These are phyloP conservation scores for Aureobasidium musti DNA, from an alignment of 2,329 filamentous ascomycete species.

Conservation along the genomic window DNA sequence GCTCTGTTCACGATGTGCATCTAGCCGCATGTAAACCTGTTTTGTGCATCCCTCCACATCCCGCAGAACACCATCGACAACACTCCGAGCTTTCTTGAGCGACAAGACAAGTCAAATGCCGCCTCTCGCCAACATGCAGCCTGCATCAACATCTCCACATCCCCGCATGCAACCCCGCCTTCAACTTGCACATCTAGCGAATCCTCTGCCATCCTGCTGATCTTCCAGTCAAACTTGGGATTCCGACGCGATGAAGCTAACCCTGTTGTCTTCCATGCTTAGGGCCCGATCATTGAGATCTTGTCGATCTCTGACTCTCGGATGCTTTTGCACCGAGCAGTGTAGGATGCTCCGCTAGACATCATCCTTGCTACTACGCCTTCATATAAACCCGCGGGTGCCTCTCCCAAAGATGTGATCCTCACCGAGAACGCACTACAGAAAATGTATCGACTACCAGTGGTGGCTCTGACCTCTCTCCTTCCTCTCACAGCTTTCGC, in stretches of 20 bases:
- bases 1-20: background rate
- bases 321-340: background rate
- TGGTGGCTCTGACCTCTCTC: background rate
- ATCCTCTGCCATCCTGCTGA: background rate
- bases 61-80: background rate
- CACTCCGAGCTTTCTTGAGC: background rate
- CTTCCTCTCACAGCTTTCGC: background rate
- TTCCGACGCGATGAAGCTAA: background rate
- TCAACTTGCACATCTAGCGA: background rate
- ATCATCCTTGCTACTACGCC: background rate
- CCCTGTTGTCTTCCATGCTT: background rate
- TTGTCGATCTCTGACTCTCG: background rate
- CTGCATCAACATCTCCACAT: background rate
- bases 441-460: background rate
- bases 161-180: constrained; percentile 10
- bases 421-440: background rate
- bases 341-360: background rate
- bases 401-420: background rate
- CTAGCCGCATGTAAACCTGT: background rate
- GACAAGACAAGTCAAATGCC: background rate
- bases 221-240: background rate
- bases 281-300: background rate
- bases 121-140: background rate
- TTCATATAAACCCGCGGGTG: background rate
- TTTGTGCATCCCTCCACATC: background rate